Evolutionary conservation across 2,329 filamentous ascomycete genomes (phyloP), one percentile per base, ranked within the genome.

Genomic region (Phialophora chinensis): DNA sequence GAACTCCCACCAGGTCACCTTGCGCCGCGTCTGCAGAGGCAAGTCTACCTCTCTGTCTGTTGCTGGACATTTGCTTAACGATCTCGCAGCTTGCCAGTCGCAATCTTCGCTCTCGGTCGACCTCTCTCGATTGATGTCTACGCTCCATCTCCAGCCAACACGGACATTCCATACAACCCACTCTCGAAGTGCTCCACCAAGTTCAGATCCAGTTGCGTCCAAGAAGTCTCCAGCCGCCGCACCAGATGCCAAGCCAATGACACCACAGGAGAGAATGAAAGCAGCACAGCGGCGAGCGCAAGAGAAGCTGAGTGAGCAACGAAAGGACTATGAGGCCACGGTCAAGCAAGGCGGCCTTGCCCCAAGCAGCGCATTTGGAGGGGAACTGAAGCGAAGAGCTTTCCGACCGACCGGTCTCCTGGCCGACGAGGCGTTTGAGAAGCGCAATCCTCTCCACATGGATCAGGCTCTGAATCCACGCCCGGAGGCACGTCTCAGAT

Each of bases 391-490:
- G 74, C 29, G 38, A n/a, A 27, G 52, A 31, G 44, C 31, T 12
- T 29, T 60, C 27, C 35, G 62, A n/a, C 29, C 27, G 10, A 38
- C 57, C 25, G 56, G 56, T 31, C 42, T 50, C 1, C 20, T 71
- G 25, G 58, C 38, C 2, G 53, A 65, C 38, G 35, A 70, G 8
- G 63, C 71, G 5, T 69, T 80, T 29, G 74, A 75, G 47, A 56
- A 75, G 27, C 81, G 82, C 58, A 83, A 86, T 73, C 79, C 75
- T 42, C 74, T 83, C 44, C 84, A 84, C 72, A 86, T 91, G 82
- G 85, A 86, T 63, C 82, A 85, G 64, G 85, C 86, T 31, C 80
- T 92, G 55, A 90, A 97, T 77, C 95, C 95, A 4, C 86, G 90
- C 72, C 93, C 93, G 17, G 80, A 84, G 53, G 84, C 84, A 65